These are phyloP conservation scores for Ceratocystis papillata DNA, from an alignment of 2,329 filamentous ascomycete genomes.

Conservation along the genomic window DNA sequence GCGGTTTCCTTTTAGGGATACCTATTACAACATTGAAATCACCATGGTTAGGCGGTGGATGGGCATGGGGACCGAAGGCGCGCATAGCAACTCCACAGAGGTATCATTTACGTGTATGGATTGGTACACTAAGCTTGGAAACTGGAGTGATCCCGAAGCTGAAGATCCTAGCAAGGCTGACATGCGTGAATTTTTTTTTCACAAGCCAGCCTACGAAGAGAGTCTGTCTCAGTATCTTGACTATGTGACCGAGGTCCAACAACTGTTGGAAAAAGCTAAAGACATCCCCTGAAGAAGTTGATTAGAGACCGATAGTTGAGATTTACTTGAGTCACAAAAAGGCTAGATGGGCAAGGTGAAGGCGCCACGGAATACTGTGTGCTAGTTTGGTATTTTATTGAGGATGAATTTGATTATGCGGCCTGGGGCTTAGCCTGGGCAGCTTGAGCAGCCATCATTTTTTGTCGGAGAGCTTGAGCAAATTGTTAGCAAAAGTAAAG, in stretches of 20 bases:
- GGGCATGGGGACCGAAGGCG: slow-evolving; percentile 8
- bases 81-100: not conserved
- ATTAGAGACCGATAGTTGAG: not conserved
- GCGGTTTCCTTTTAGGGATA: slow-evolving; percentile 5
- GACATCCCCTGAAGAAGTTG: not conserved
- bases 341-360: not conserved
- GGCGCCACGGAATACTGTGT: not conserved
- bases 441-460: slow-evolving; percentile 30
- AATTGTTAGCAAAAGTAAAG: slow-evolving; percentile 19
- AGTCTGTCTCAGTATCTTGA: slow-evolving; percentile 5
- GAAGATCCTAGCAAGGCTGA: not conserved
- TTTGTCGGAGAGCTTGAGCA: slow-evolving; percentile 33
- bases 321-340: not conserved
- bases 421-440: slow-evolving; percentile 12
- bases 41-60: not conserved
- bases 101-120: not conserved
- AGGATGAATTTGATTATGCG: not conserved
- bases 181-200: not conserved
- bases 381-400: not conserved
- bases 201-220: slow-evolving; percentile 4
- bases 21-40: slow-evolving; percentile 2
- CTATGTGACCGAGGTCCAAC: not conserved
- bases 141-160: not conserved
- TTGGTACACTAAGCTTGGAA: slow-evolving; percentile 8
- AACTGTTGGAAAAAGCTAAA: slow-evolving; percentile 5